Base-by-base conservation (phyloP, 2,329 filamentous ascomycete species). In the Aspergillus nomiae region DNA sequence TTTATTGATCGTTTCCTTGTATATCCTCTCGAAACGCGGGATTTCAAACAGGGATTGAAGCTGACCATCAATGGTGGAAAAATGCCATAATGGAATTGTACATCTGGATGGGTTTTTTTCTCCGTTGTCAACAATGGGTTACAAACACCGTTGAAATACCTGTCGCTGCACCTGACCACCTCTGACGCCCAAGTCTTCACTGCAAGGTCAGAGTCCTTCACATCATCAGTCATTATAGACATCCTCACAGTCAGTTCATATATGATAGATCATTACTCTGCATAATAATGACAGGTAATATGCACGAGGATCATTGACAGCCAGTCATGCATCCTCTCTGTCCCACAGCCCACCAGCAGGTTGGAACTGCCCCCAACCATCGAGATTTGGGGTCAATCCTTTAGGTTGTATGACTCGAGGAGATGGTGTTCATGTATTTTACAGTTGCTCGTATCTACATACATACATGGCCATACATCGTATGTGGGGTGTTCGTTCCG, bases 211-310 rank as follows among this genome's bases (percentile, higher is more conserved):
- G 21, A 48, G 21, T 48, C 45, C 45, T 36, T 16, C 45, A 30
- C 30, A 50, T 50, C 26, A 30, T 26, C 46, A 30, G 26, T 50
- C 16, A 54, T 36, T 36, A 36, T 36, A 34, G 19, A 3, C 30
- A 34, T 3, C 24, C 4, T 36, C 30, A 16, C 14, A 34, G 32
- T 26, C 19, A 30, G 43, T 58, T 50, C n/a, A 50, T 24, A 58
- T 58, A 36, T 50, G 45, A 58, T 51, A 50, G 34, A 36, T 58
- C 46, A 54, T 41, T 36, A 34, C 19, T 41, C 58, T 54, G 58
- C 48, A 59, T 59, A 59, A 43, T 59, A 59, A 38, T 54, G 24
- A 51, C 46, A 55, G 32, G 32, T 59, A 30, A 43, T 59, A 59
- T 59, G 46, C 46, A 59, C 32, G 46, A 32, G 32, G 51, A 55